A percentile compares a stretch with the other conserved stretches of the same genome.
These are phyloP conservation scores for Phenoliferia sp. DNA, from an alignment of 1,284 basidiomycete species.

Conservation along the genomic window DNA sequence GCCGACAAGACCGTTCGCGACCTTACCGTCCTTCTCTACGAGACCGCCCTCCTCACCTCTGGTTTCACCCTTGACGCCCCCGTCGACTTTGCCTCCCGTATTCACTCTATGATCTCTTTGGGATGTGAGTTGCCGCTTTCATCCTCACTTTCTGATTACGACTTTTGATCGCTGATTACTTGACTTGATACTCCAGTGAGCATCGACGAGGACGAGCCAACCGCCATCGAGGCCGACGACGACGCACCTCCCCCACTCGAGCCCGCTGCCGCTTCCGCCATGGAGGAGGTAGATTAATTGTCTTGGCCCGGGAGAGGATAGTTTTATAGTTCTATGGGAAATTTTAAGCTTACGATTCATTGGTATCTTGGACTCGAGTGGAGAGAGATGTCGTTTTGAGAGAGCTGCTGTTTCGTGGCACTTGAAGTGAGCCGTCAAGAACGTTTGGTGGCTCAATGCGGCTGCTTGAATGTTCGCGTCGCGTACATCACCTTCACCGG, in stretches of 20 bases:
- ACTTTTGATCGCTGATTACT: neutral
- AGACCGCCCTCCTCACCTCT: conserved; percentile 75
- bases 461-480: too few relatives aligned
- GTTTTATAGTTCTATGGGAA: too few relatives aligned
- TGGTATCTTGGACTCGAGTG: too few relatives aligned
- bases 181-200: too few relatives aligned
- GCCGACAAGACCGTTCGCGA: conserved; percentile 98
- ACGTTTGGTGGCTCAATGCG: too few relatives aligned
- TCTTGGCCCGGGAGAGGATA: neutral
- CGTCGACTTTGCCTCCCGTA: conserved; percentile 88
- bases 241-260: conserved; percentile 30
- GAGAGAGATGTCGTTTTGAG: too few relatives aligned
- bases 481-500: too few relatives aligned
- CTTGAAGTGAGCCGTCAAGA: too few relatives aligned
- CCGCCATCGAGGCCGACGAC: conserved; percentile 40
- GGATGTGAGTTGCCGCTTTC: too few relatives aligned
- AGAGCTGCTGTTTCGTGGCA: too few relatives aligned
- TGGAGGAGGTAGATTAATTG: conserved; percentile 50
- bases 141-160: conserved; percentile 41
- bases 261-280: conserved; percentile 34
- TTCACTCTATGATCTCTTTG: conserved; percentile 89
- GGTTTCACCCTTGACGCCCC: conserved; percentile 91
- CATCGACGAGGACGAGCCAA: conserved; percentile 38
- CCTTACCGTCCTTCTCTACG: conserved; percentile 90
- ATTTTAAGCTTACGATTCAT: too few relatives aligned